Percentiles rank a stretch among this genome's conserved stretches.
phyloP scores from a whole-genome alignment of 805 yeast genomes.

The Ogataea angusta region DNA sequence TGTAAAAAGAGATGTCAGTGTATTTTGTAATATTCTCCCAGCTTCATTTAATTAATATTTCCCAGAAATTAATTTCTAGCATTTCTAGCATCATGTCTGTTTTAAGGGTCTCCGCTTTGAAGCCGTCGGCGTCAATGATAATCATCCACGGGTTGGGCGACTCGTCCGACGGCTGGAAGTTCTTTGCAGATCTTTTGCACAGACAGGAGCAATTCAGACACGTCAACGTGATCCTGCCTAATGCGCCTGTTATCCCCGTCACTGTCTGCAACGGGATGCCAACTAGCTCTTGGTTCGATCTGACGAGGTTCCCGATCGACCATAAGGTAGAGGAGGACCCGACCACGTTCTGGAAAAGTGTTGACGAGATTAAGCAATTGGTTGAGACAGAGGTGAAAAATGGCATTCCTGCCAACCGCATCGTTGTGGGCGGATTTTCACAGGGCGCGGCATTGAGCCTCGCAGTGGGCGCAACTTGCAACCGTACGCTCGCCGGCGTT shows the following conservation, averaged over 20 bases:
- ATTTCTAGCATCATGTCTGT: constrained; percentile 23
- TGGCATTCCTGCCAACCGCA: constrained; percentile 59
- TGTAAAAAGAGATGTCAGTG: background rate
- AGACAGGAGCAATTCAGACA: constrained; percentile 43
- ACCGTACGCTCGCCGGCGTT: constrained; percentile 72
- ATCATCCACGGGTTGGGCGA: constrained; percentile 92
- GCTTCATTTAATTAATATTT: background rate
- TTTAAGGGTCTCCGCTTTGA: constrained; percentile 37
- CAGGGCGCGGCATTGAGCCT: constrained; percentile 87
- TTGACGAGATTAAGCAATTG: constrained; percentile 42
- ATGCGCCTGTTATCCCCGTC: constrained; percentile 75
- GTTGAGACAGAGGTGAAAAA: constrained; percentile 51
- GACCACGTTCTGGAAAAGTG: constrained; percentile 50
- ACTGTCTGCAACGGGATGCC: constrained; percentile 60
- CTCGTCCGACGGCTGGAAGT: constrained; percentile 84
- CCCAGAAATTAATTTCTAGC: constrained; percentile 1
- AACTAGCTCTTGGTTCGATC: constrained; percentile 90
- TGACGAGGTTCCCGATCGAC: constrained; percentile 45
- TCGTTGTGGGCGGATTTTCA: constrained; percentile 91
- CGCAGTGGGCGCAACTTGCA: constrained; percentile 52
- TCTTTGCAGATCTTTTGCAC: constrained; percentile 64
- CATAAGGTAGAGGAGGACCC: constrained; percentile 46
- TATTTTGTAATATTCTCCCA: too few species aligned
- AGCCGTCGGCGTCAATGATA: constrained; percentile 63
- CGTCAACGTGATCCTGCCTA: constrained; percentile 80